Conservation (phyloP, 2,329 filamentous ascomycete species). For the Penicillium sp. region DNA sequence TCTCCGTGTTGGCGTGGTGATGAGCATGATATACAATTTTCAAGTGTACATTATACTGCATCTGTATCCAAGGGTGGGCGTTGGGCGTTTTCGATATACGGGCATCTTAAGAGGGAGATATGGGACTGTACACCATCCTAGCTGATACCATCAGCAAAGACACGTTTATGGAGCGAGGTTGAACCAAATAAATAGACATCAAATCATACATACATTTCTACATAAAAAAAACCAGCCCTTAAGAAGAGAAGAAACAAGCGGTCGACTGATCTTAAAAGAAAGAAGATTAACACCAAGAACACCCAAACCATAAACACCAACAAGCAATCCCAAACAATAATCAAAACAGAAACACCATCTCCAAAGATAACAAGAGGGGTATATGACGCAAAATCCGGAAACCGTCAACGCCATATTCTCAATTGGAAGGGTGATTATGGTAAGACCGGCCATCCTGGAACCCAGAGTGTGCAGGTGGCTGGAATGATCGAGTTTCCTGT, state of each 20-base stretch:
- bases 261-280: background rate
- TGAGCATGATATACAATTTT: background rate
- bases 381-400: conserved; percentile 19
- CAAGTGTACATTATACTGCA: background rate
- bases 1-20: background rate
- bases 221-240: background rate
- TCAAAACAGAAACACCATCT: background rate
- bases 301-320: background rate
- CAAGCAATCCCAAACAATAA: background rate
- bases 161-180: background rate
- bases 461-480: background rate
- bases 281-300: background rate
- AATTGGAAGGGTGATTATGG: background rate
- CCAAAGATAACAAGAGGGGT: conserved; percentile 21
- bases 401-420: background rate
- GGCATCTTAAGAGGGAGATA: too few relatives aligned
- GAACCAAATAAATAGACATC: background rate
- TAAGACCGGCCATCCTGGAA: background rate
- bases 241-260: background rate
- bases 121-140: background rate
- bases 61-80: background rate
- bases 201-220: conserved; percentile 1
- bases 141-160: background rate
- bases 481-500: background rate
- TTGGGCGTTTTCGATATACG: background rate